Evolutionary conservation across 2,329 filamentous ascomycete species (phyloP).

Genomic region (Parasarocladium wereldwijsianum): DNA sequence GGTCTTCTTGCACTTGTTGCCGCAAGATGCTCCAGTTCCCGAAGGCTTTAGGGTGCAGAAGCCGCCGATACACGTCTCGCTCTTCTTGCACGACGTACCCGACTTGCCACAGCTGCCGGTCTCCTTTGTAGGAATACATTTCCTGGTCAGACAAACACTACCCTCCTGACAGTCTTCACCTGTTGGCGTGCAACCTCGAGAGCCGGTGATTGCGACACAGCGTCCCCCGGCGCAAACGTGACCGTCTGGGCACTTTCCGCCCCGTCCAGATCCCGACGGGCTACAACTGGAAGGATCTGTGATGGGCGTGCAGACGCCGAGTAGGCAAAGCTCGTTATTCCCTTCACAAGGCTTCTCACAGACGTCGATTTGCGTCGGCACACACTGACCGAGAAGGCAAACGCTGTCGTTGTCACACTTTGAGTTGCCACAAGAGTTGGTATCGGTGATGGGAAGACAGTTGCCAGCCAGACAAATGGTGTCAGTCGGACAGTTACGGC

Average conservation of each 20-base stretch:
- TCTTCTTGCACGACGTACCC: neutral
- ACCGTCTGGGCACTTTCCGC: neutral
- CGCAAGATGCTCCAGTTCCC: neutral
- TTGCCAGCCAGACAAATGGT: slow-evolving; percentile 1
- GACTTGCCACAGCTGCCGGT: neutral
- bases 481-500: slow-evolving; percentile 3
- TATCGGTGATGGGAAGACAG: neutral
- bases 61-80: neutral
- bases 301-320: neutral
- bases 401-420: neutral
- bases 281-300: slow-evolving; percentile 1
- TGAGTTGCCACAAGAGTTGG: neutral
- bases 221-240: slow-evolving; percentile 2
- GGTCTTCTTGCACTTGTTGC: neutral
- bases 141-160: neutral
- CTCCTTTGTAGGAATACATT: neutral
- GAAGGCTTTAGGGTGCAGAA: slow-evolving; percentile 1
- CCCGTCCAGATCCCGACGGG: neutral
- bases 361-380: neutral
- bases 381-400: slow-evolving; percentile 2
- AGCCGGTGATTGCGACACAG: slow-evolving; percentile 1
- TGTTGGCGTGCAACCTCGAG: neutral
- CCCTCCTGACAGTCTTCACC: neutral
- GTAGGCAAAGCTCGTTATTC: slow-evolving; percentile 2
- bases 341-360: neutral